These are phyloP conservation scores for Cryphonectria parasitica DNA, from an alignment of 2,329 filamentous ascomycete genomes.

Conservation along the genomic window DNA sequence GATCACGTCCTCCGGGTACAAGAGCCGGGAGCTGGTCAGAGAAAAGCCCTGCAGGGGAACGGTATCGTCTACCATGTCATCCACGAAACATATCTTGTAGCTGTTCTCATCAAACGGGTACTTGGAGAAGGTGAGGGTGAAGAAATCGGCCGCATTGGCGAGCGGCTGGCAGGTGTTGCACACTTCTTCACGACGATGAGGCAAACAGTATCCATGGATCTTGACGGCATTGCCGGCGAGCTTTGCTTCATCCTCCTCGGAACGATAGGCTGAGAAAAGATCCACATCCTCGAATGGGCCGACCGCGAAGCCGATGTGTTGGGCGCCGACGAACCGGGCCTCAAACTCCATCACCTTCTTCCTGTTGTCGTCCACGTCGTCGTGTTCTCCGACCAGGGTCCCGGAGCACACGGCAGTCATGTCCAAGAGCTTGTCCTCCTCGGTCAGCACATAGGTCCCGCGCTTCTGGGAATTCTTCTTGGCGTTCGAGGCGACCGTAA, in stretches of 20 bases:
- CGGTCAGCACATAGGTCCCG: slow-evolving; percentile 51
- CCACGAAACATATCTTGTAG: slow-evolving; percentile 93
- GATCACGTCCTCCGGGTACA: slow-evolving; percentile 83
- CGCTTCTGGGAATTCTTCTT: slow-evolving; percentile 43
- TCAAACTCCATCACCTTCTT: slow-evolving; percentile 90
- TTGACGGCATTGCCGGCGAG: slow-evolving; percentile 87
- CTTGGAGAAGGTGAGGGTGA: slow-evolving; percentile 82
- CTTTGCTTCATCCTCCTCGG: slow-evolving; percentile 89
- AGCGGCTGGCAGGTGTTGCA: slow-evolving; percentile 85
- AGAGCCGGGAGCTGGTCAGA: slow-evolving; percentile 81
- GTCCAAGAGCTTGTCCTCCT: slow-evolving; percentile 86
- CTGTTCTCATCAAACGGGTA: slow-evolving; percentile 78
- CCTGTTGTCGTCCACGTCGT: slow-evolving; percentile 74
- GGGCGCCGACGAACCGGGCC: slow-evolving; percentile 73
- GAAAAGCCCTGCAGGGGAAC: slow-evolving; percentile 81
- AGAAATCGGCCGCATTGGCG: slow-evolving; percentile 85
- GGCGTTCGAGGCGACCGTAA: not conserved
- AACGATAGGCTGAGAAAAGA: slow-evolving; percentile 80
- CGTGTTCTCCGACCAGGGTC: slow-evolving; percentile 80
- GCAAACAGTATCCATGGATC: slow-evolving; percentile 89
- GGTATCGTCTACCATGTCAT: slow-evolving; percentile 79
- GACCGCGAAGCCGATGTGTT: slow-evolving; percentile 90
- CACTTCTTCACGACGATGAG: slow-evolving; percentile 79
- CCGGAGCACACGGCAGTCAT: slow-evolving; percentile 92
- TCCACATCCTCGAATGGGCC: slow-evolving; percentile 95